Conservation (phyloP, 2,329 filamentous ascomycete genomes). For the Fusarium continuum region DNA sequence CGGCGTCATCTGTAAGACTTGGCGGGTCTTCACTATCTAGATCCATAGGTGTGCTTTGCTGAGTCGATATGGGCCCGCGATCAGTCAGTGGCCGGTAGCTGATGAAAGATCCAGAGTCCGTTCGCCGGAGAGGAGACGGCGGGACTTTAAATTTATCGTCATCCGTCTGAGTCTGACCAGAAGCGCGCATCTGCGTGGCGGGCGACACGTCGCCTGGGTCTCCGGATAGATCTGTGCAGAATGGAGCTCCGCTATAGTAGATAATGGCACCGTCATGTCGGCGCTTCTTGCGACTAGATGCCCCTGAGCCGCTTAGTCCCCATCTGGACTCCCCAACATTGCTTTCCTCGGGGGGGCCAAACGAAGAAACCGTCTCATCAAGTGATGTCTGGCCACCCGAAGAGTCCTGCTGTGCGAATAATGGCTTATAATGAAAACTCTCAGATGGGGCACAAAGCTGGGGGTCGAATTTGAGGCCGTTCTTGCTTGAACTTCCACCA, state of each 20-base stretch:
- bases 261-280: slow-evolving; percentile 79
- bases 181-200: slow-evolving; percentile 59
- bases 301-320: slow-evolving; percentile 59
- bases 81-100: slow-evolving; percentile 61
- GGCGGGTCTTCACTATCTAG: slow-evolving; percentile 43
- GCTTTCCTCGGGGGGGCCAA: slow-evolving; percentile 58
- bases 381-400: slow-evolving; percentile 58
- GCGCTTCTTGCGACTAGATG: slow-evolving; percentile 60
- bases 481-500: slow-evolving; percentile 49
- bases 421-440: slow-evolving; percentile 70
- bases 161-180: slow-evolving; percentile 49
- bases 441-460: slow-evolving; percentile 53
- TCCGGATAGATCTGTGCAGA: slow-evolving; percentile 82
- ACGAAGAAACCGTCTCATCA: slow-evolving; percentile 61
- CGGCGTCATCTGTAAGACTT: slow-evolving; percentile 48
- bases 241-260: slow-evolving; percentile 82
- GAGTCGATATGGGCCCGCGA: slow-evolving; percentile 18
- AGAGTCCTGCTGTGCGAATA: slow-evolving; percentile 64
- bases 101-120: slow-evolving; percentile 62
- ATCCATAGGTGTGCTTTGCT: slow-evolving; percentile 42
- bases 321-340: slow-evolving; percentile 59
- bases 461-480: slow-evolving; percentile 52
- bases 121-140: slow-evolving; percentile 49
- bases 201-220: slow-evolving; percentile 64
- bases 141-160: slow-evolving; percentile 23